Percentiles rank a stretch among this genome's conserved stretches.
Conservation (phyloP, 202 grass and related monocot species). For the Eragrostis tef region DNA sequence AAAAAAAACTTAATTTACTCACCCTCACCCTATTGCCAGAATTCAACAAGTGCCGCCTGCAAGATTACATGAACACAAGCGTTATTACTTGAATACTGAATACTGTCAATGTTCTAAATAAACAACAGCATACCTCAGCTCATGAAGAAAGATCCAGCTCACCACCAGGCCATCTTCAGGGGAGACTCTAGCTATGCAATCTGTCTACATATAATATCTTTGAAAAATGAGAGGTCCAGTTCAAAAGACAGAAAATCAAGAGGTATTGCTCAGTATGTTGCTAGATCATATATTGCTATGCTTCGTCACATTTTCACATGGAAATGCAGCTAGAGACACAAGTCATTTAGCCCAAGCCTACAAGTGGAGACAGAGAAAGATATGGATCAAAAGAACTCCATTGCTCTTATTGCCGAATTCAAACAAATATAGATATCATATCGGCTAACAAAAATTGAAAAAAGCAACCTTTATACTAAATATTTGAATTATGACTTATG, state of each 20-base stretch:
- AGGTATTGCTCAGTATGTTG: background rate
- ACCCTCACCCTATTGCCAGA: constrained; percentile 58
- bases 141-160: constrained; percentile 90
- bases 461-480: background rate
- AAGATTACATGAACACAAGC: constrained; percentile 31
- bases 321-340: background rate
- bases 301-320: background rate
- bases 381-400: background rate
- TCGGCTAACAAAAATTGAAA: background rate
- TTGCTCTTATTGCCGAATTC: background rate
- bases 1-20: constrained; percentile 27
- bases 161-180: constrained; percentile 68
- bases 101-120: background rate
- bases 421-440: background rate
- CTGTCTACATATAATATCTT: constrained; percentile 69
- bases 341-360: background rate
- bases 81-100: constrained; percentile 29
- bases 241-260: constrained; percentile 21
- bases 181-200: constrained; percentile 96
- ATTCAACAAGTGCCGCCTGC: constrained; percentile 62
- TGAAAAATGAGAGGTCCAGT: constrained; percentile 42
- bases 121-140: constrained; percentile 59
- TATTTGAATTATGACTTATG: background rate
- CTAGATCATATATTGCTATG: constrained; percentile 2
- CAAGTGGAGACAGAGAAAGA: background rate